Percentiles rank a stretch among this genome's conserved stretches.
phyloP scores from a whole-genome alignment of 2,329 filamentous ascomycete genomes.

The Ophiostoma australiae region DNA sequence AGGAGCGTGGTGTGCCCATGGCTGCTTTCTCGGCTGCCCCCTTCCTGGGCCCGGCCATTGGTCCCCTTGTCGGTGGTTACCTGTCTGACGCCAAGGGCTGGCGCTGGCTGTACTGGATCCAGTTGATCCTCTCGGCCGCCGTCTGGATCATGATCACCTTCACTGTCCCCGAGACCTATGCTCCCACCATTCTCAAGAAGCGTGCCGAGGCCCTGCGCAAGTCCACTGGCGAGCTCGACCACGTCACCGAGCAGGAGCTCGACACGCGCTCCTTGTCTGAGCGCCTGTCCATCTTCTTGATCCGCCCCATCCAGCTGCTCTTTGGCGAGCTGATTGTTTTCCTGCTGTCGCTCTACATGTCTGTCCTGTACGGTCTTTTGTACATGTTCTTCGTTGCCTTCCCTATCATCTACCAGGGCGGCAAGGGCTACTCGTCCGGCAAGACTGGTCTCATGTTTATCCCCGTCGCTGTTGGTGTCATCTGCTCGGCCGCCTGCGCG shows the following conservation, averaged over 20 bases:
- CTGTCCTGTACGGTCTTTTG: conserved; percentile 67
- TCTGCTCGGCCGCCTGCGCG: conserved; percentile 60
- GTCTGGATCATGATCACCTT: conserved; percentile 75
- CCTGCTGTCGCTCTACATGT: conserved; percentile 80
- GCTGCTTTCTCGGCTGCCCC: conserved; percentile 78
- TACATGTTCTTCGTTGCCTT: conserved; percentile 75
- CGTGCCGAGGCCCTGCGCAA: conserved; percentile 69
- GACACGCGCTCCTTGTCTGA: conserved; percentile 65
- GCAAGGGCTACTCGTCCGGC: conserved; percentile 71
- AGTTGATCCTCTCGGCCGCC: conserved; percentile 66
- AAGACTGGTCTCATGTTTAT: conserved; percentile 84
- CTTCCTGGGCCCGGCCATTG: conserved; percentile 74
- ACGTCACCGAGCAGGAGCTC: conserved; percentile 76
- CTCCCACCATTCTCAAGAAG: conserved; percentile 66
- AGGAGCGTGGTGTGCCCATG: conserved; percentile 83
- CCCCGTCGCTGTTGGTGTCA: conserved; percentile 67
- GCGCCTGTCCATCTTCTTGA: conserved; percentile 66
- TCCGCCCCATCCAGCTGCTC: conserved; percentile 80
- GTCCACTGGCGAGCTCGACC: conserved; percentile 59
- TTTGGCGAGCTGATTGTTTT: conserved; percentile 82
- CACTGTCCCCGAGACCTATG: conserved; percentile 87
- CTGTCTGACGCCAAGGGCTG: conserved; percentile 31
- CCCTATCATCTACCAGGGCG: conserved; percentile 67
- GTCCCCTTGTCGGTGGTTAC: conserved; percentile 69
- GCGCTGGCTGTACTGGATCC: conserved; percentile 51